phyloP scores from a whole-genome alignment of 441 rosid genomes.

The Sinapis alba region DNA sequence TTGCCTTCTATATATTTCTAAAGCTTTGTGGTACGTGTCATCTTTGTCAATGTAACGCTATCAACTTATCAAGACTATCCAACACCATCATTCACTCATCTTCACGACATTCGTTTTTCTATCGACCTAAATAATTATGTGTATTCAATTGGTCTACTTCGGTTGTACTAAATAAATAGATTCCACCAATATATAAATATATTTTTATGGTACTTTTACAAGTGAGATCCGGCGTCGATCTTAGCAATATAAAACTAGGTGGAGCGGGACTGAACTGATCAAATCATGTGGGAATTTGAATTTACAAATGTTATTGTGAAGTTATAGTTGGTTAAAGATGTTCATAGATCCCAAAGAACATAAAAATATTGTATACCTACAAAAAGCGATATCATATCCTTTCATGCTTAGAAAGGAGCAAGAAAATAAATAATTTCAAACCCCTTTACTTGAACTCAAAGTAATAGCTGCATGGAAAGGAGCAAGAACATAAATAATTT shows the following conservation, averaged over 20 bases:
- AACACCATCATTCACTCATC: not conserved
- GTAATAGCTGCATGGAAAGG: slow-evolving; percentile 17
- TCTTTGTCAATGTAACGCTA: not conserved
- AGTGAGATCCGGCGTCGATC: not conserved
- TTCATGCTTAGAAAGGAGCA: slow-evolving; percentile 25
- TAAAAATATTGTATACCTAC: not conserved
- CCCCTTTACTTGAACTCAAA: slow-evolving; percentile 33
- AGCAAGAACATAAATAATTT: slow-evolving; percentile 21
- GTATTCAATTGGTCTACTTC: not conserved
- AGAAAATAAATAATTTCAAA: slow-evolving; percentile 19
- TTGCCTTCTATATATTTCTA: not conserved
- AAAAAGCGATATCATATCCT: slow-evolving; percentile 9
- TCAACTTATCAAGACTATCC: not conserved
- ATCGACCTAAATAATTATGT: not conserved
- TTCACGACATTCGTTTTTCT: not conserved
- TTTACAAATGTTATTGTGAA: not conserved
- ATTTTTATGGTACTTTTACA: not conserved
- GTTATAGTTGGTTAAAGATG: not conserved
- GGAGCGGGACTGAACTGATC: not conserved
- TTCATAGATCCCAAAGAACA: slow-evolving; percentile 21
- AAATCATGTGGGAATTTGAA: not conserved
- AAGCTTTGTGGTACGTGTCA: not conserved
- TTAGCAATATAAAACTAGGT: not conserved
- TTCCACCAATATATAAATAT: not conserved
- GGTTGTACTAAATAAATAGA: not conserved